phyloP scores from a whole-genome alignment of 495 filamentous ascomycete species.

The Trichoderma gamsii region DNA sequence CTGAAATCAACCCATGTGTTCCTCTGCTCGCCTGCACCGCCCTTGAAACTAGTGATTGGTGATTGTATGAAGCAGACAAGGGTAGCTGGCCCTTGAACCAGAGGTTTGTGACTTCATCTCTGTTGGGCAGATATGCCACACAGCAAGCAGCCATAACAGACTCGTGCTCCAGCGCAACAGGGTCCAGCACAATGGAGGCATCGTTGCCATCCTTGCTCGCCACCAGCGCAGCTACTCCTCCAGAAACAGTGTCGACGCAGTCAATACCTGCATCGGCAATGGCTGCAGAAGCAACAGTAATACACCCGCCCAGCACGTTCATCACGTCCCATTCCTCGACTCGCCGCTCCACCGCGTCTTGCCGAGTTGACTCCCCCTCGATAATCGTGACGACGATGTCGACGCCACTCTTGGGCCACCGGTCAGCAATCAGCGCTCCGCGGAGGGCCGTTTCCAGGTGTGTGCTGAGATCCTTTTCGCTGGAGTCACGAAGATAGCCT shows the following conservation, averaged over 20 bases:
- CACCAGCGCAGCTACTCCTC: slow-evolving; percentile 82
- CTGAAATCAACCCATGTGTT: background rate
- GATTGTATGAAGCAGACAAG: slow-evolving; percentile 32
- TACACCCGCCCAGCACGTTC: slow-evolving; percentile 84
- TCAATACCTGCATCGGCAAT: slow-evolving; percentile 94
- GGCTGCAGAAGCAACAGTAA: slow-evolving; percentile 92
- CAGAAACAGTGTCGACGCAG: slow-evolving; percentile 83
- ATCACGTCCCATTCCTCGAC: slow-evolving; percentile 67
- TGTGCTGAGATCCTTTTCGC: slow-evolving; percentile 81
- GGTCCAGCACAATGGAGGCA: slow-evolving; percentile 65
- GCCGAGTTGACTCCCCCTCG: slow-evolving; percentile 67
- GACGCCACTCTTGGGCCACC: slow-evolving; percentile 94
- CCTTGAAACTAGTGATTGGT: slow-evolving; percentile 37
- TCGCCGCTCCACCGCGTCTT: slow-evolving; percentile 41
- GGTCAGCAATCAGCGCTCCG: slow-evolving; percentile 81
- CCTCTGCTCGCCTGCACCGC: slow-evolving; percentile 32
- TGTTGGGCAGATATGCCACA: slow-evolving; percentile 77
- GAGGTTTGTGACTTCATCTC: slow-evolving; percentile 88
- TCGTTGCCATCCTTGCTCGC: slow-evolving; percentile 29
- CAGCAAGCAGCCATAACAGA: slow-evolving; percentile 74
- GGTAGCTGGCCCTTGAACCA: slow-evolving; percentile 77
- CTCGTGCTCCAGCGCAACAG: slow-evolving; percentile 73
- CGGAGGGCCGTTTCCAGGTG: slow-evolving; percentile 87
- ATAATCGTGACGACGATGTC: slow-evolving; percentile 88
- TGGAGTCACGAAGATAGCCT: slow-evolving; percentile 79